Evolutionary conservation across 148 eudicot species (phyloP), one percentile per base, ranked within the genome.

Genomic region (Spergularia marina): DNA sequence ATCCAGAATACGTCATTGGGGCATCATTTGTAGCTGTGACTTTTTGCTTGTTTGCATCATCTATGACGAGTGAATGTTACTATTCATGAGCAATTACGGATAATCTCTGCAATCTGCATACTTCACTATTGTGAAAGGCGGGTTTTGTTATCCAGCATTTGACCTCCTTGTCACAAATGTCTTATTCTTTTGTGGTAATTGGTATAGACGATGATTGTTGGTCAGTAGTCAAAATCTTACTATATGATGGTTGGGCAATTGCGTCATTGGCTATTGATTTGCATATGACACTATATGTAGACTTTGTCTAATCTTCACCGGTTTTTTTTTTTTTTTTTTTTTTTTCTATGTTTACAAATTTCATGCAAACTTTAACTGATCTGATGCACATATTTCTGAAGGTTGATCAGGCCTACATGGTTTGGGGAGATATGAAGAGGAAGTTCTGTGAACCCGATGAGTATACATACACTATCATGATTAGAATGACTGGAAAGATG

Each of bases 381-480:
- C 91, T 92, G 89, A 92, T 87, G 75, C 84, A 82, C 89, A 80
- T 91, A 82, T 74, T 78, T 84, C 86, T 79, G 59, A 89, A 94
- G 98, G 88, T 86, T 84, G 91, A 89, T 79, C 82, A 84, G 82
- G 98, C 86, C 44, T 78, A 82, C 83, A 76, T 83, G 78, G 89
- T 94, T 71, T 87, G 85, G 63, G 84, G 87, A 55, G 97, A 94
- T 74, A 94, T 94, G 98, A 91, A 86, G 72, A 82, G 70, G 81
- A 83, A 79, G 72, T 83, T 87, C 63, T 90, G 96, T 76, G 89
- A 86, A 76, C 98, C 97, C 53, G 97, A 91, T 81, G 97, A 87
- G 75, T 90, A 86, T 80, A 91, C 98, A 1, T 91, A 94, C 80
- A 94, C 98, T 6, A 94, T 94, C 68, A 79, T 94, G 85, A 83